Evolutionary conservation across 495 filamentous ascomycete species (phyloP).

Genomic region (Entonaema liquescens): DNA sequence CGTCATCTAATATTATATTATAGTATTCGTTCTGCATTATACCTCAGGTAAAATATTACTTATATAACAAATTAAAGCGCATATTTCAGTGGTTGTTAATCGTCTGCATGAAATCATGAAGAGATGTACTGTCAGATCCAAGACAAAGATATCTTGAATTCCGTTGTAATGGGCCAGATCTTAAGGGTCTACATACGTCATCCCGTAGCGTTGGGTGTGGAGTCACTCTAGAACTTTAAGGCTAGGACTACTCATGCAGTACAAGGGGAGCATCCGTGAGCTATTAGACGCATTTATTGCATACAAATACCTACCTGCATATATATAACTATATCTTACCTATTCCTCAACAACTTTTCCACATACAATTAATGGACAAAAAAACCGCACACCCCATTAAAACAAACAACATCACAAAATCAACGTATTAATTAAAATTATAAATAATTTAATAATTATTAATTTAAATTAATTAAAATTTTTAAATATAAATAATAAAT

Average conservation of each 20-base stretch:
- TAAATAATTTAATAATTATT: too few relatives aligned
- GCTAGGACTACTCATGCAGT: slow-evolving; percentile 3
- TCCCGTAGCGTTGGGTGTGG: slow-evolving; percentile 18
- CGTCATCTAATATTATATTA: neutral
- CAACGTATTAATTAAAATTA: too few relatives aligned
- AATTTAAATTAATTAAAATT: too few relatives aligned
- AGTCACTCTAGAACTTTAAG: slow-evolving; percentile 6
- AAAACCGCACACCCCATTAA: too few relatives aligned
- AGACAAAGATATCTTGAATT: slow-evolving; percentile 23
- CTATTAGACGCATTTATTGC: neutral
- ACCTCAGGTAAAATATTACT: neutral
- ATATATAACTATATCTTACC: neutral
- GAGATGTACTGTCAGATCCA: slow-evolving; percentile 12
- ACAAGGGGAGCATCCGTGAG: neutral
- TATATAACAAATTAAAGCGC: neutral
- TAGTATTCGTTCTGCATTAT: neutral
- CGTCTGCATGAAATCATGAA: slow-evolving; percentile 10
- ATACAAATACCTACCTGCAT: neutral
- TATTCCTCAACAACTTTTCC: too few relatives aligned
- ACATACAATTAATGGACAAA: too few relatives aligned
- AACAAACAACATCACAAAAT: too few relatives aligned
- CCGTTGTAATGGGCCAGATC: slow-evolving; percentile 6
- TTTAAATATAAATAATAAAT: too few relatives aligned
- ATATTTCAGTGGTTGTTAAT: neutral
- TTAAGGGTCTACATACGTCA: slow-evolving; percentile 28